These are phyloP conservation scores for Pseudohalonectria lignicola DNA, from an alignment of 2,329 filamentous ascomycete genomes.

Conservation along the genomic window DNA sequence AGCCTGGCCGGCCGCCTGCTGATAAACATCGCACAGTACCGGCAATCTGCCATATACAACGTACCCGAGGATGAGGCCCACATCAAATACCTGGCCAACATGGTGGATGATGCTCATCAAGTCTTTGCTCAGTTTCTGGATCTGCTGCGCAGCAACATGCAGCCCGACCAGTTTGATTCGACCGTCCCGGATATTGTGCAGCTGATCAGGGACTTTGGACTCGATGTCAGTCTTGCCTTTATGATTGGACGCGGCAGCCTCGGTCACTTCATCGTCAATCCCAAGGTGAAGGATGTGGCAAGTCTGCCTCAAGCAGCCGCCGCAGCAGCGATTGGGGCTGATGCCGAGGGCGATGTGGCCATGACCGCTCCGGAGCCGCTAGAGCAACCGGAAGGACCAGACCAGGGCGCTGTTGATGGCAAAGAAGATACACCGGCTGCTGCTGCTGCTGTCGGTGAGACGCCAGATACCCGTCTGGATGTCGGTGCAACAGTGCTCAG, in stretches of 20 bases:
- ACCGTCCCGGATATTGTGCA: slow-evolving; percentile 65
- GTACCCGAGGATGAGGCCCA: slow-evolving; percentile 62
- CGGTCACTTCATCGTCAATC: slow-evolving; percentile 43
- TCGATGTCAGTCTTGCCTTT: slow-evolving; percentile 76
- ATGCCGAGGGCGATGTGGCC: slow-evolving; percentile 46
- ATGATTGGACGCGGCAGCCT: slow-evolving; percentile 70
- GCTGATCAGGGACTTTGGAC: slow-evolving; percentile 66
- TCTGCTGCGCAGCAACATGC: slow-evolving; percentile 69
- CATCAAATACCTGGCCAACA: slow-evolving; percentile 78
- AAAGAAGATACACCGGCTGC: neutral
- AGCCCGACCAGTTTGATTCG: slow-evolving; percentile 63
- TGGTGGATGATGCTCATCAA: slow-evolving; percentile 82
- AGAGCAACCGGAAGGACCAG: slow-evolving; percentile 15
- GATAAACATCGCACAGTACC: slow-evolving; percentile 84
- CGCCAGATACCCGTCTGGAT: slow-evolving; percentile 17
- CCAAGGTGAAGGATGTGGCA: slow-evolving; percentile 4
- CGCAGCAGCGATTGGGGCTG: slow-evolving; percentile 18
- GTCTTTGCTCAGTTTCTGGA: slow-evolving; percentile 84
- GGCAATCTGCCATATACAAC: slow-evolving; percentile 74
- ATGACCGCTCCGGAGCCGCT: slow-evolving; percentile 26
- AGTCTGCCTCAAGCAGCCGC: too few relatives aligned
- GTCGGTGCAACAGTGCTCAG: slow-evolving; percentile 11
- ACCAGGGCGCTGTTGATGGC: slow-evolving; percentile 2
- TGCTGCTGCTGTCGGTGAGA: neutral
- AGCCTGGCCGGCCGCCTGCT: slow-evolving; percentile 72